Evolutionary conservation across 2,329 filamentous ascomycete species (phyloP).

Genomic region (Botrytis porri): DNA sequence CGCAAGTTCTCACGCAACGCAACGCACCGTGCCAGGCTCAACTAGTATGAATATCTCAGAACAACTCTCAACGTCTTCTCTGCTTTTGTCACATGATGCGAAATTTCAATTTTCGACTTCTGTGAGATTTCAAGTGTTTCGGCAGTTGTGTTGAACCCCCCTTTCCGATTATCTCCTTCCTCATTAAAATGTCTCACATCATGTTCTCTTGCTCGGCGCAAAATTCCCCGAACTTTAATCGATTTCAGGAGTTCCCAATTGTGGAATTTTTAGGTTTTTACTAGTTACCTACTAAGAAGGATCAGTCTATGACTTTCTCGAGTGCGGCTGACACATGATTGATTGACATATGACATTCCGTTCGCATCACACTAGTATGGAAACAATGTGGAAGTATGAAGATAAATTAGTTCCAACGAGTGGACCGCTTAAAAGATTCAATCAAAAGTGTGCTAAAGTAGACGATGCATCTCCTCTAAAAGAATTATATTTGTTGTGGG

Average conservation of each 20-base stretch:
- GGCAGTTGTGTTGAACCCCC: background rate
- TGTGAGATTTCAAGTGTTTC: background rate
- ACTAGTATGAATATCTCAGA: background rate
- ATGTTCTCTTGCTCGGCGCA: background rate
- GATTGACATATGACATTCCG: background rate
- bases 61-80: background rate
- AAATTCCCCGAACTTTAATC: background rate
- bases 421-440: background rate
- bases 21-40: background rate
- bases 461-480: background rate
- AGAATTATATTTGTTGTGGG: fast-evolving
- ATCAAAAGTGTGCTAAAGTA: background rate
- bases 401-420: background rate
- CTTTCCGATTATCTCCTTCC: background rate
- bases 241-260: background rate
- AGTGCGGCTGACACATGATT: background rate
- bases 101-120: background rate
- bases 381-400: no score
- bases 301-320: background rate
- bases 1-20: background rate
- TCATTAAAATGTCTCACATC: background rate
- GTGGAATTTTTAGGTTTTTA: fast-evolving
- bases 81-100: fast-evolving
- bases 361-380: background rate
- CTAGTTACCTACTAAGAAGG: background rate